A percentile compares a stretch with the other conserved stretches of the same genome.
Evolutionary conservation across 176 grass and related monocot species (phyloP).

Genomic region (Avena insularis): DNA sequence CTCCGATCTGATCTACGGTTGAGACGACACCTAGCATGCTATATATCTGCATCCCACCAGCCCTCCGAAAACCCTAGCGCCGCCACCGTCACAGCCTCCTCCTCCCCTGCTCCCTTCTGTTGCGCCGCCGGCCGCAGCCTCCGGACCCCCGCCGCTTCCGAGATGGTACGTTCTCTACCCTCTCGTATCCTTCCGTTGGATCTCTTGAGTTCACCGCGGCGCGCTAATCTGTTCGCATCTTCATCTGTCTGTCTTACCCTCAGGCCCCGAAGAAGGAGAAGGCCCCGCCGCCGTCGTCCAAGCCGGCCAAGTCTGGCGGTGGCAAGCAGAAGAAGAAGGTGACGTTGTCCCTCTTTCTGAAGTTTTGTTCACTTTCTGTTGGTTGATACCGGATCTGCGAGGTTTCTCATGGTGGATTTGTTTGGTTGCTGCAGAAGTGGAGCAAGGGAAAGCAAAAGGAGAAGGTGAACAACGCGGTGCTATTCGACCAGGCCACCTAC

Average conservation of each 20-base stretch:
- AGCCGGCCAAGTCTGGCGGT: constrained; percentile 65
- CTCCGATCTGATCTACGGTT: constrained; percentile 47
- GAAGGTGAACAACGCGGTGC: constrained; percentile 68
- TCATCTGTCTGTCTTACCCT: neutral
- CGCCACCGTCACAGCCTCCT: constrained; percentile 25
- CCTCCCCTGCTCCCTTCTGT: neutral
- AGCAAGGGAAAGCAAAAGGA: constrained; percentile 78
- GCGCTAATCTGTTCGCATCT: neutral
- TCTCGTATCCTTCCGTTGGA: neutral
- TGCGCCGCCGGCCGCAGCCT: constrained; percentile 1
- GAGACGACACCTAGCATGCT: neutral
- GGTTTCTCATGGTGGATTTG: constrained; percentile 29
- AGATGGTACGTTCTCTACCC: constrained; percentile 27
- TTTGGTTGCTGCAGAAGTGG: constrained; percentile 56
- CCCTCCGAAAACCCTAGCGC: constrained; percentile 36
- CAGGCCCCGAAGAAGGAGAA: constrained; percentile 75
- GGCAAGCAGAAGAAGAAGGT: constrained; percentile 78
- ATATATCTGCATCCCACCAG: neutral
- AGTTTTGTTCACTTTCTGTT: neutral
- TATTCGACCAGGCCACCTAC: constrained; percentile 63
- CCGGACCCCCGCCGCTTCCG: neutral
- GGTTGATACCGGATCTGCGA: neutral
- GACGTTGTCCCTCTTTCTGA: neutral
- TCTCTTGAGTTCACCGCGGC: neutral
- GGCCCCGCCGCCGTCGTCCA: constrained; percentile 67